phyloP scores from a whole-genome alignment of 1,139 yeast genomes.

The Debaryomyces sp. region DNA sequence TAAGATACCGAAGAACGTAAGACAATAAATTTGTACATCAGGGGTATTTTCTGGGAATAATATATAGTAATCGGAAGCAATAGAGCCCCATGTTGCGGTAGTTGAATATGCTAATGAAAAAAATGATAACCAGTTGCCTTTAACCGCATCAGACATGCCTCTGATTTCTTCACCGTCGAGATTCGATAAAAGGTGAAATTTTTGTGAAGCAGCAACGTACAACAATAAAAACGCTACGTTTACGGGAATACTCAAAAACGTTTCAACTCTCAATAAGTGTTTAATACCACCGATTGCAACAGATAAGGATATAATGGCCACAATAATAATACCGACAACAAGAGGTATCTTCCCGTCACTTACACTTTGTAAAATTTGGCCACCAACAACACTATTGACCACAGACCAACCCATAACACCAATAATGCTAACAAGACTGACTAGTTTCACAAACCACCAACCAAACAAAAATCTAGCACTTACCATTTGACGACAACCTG shows the following conservation, averaged over 20 bases:
- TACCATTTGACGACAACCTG: constrained; percentile 88
- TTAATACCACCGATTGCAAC: constrained; percentile 79
- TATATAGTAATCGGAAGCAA: constrained; percentile 83
- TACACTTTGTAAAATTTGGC: constrained; percentile 71
- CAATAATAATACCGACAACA: constrained; percentile 73
- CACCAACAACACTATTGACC: constrained; percentile 83
- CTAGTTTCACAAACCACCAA: constrained; percentile 78
- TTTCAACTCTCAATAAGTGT: constrained; percentile 68
- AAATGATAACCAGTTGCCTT: constrained; percentile 73
- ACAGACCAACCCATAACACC: constrained; percentile 90
- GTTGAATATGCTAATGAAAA: constrained; percentile 77
- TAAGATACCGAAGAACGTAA: constrained; percentile 70
- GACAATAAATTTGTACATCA: constrained; percentile 52
- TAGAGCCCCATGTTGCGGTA: constrained; percentile 90
- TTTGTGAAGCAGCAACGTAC: constrained; percentile 66
- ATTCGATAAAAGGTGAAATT: constrained; percentile 45
- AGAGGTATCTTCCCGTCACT: constrained; percentile 66
- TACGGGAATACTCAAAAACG: constrained; percentile 70
- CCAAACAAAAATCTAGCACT: constrained; percentile 79
- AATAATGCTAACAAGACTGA: constrained; percentile 65
- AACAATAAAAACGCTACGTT: constrained; percentile 66
- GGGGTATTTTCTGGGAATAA: constrained; percentile 78
- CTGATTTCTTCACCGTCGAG: constrained; percentile 37
- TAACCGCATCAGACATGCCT: constrained; percentile 34
- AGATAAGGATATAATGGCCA: constrained; percentile 61